Conservation (phyloP, 352 stramenopile genomes). For the Phytophthora pistaciae region DNA sequence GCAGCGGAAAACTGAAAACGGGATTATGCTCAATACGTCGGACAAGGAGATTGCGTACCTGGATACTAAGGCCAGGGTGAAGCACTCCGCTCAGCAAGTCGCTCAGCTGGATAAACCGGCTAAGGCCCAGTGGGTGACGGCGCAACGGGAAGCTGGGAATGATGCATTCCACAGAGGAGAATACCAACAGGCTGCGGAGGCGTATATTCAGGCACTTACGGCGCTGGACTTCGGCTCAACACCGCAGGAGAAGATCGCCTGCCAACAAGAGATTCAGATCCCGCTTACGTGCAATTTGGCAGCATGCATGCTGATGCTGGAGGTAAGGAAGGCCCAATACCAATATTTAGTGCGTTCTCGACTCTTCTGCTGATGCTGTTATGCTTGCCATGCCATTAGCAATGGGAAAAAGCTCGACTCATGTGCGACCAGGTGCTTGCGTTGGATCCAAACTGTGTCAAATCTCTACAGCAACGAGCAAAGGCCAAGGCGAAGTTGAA, state of each 20-base stretch:
- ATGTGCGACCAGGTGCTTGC: conserved; percentile 68
- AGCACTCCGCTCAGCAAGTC: conserved; percentile 71
- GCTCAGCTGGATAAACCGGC: conserved; percentile 41
- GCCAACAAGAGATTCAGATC: conserved; percentile 64
- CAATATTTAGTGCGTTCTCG: background rate
- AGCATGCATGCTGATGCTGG: conserved; percentile 77
- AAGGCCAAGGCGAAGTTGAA: conserved; percentile 60
- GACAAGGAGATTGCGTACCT: conserved; percentile 79
- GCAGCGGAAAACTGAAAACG: conserved; percentile 81
- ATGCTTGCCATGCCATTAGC: conserved; percentile 28
- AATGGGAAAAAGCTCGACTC: conserved; percentile 74
- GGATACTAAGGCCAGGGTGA: conserved; percentile 80
- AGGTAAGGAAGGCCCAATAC: conserved; percentile 36
- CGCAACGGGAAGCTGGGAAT: conserved; percentile 59
- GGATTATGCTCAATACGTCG: conserved; percentile 83
- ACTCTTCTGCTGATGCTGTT: background rate
- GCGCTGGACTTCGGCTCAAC: conserved; percentile 68
- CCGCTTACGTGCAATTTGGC: conserved; percentile 83
- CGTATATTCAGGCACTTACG: conserved; percentile 76
- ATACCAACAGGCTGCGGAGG: conserved; percentile 65
- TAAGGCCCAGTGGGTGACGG: conserved; percentile 56
- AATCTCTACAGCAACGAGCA: conserved; percentile 69
- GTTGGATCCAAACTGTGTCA: conserved; percentile 55
- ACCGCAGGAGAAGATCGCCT: conserved; percentile 44
- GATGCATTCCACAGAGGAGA: conserved; percentile 52